phyloP scores from a whole-genome alignment of 2,329 filamentous ascomycete genomes.

The Monilinia fructicola region DNA sequence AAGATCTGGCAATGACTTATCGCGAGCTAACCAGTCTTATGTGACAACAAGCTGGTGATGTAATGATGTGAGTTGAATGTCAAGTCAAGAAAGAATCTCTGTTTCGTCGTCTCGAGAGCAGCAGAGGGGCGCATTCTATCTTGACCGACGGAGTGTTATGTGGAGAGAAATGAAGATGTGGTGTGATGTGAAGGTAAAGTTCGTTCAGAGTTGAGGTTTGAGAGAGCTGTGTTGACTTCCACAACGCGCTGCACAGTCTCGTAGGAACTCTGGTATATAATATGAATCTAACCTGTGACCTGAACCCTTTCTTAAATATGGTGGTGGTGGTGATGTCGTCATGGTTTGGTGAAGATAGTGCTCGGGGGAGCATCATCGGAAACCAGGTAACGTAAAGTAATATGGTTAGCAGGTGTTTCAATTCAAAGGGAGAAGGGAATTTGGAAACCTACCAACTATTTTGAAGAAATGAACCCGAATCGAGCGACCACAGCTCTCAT shows the following conservation, averaged over 20 bases:
- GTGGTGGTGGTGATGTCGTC: slow-evolving; percentile 1
- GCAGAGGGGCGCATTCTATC: slow-evolving; percentile 17
- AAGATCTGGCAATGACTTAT: slow-evolving; percentile 19
- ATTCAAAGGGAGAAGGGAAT: neutral
- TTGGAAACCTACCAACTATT: neutral
- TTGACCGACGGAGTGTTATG: slow-evolving; percentile 9
- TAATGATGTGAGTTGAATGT: slow-evolving; percentile 10
- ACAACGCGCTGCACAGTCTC: slow-evolving; percentile 21
- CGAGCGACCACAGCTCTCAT: slow-evolving; percentile 19
- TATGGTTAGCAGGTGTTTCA: neutral
- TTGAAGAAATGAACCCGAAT: neutral
- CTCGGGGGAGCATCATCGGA: neutral
- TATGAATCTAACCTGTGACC: slow-evolving; percentile 20
- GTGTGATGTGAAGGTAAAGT: neutral
- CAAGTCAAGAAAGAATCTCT: slow-evolving; percentile 14
- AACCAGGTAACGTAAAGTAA: neutral
- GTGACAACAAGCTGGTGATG: slow-evolving; percentile 6
- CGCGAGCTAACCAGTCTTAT: slow-evolving; percentile 17
- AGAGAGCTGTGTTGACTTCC: slow-evolving; percentile 21
- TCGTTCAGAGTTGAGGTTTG: slow-evolving; percentile 8
- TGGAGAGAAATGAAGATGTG: neutral
- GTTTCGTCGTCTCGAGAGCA: slow-evolving; percentile 20
- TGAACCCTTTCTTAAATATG: slow-evolving; percentile 20
- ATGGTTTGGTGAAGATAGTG: neutral
- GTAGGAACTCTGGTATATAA: slow-evolving; percentile 7